phyloP scores from a whole-genome alignment of 148 eudicot species.

The Diospyros kaki region DNA sequence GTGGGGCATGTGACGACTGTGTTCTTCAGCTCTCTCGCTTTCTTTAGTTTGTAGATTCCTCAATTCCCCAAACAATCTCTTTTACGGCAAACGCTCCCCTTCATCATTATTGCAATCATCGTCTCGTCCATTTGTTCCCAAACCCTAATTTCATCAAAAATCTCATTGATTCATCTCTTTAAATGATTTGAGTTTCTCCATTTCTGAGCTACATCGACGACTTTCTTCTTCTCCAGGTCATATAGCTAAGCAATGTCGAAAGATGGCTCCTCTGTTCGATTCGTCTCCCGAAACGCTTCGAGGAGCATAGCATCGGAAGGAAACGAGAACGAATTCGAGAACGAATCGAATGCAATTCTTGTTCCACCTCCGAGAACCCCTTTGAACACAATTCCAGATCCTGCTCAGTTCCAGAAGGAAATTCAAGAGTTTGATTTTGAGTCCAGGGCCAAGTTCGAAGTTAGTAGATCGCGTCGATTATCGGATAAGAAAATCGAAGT shows the following conservation, averaged over 20 bases:
- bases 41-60: neutral
- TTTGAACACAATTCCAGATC: slow-evolving; percentile 51
- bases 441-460: slow-evolving; percentile 13
- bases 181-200: neutral
- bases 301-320: slow-evolving; percentile 15
- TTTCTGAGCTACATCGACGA: slow-evolving; percentile 1
- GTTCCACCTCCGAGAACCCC: slow-evolving; percentile 41
- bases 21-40: neutral
- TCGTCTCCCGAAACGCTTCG: neutral
- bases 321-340: slow-evolving; percentile 38
- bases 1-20: neutral
- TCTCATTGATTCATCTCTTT: neutral
- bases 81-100: neutral
- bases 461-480: neutral
- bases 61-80: neutral
- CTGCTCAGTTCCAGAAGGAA: slow-evolving; percentile 28
- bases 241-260: slow-evolving; percentile 23
- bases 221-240: slow-evolving; percentile 1
- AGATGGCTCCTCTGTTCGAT: slow-evolving; percentile 9
- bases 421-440: slow-evolving; percentile 15
- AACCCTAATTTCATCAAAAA: slow-evolving; percentile 9
- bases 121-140: neutral
- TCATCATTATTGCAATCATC: slow-evolving; percentile 1
- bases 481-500: slow-evolving; percentile 8
- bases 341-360: slow-evolving; percentile 5